Base-by-base conservation (phyloP, 2,329 filamentous ascomycete genomes). In the Exophiala dermatitidis region DNA sequence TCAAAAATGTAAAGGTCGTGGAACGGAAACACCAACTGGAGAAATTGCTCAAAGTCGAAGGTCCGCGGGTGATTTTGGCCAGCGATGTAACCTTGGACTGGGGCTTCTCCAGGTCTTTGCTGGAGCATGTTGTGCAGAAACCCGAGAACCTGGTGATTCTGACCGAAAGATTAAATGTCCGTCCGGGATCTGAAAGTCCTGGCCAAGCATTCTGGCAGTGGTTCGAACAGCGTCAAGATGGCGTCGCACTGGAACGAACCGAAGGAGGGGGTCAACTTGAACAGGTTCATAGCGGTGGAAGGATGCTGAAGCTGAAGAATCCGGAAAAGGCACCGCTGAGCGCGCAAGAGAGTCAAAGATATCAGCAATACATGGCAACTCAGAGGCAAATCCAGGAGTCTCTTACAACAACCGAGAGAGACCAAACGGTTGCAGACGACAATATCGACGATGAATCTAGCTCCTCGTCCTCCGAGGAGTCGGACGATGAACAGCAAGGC, bases 331-430 rank as follows among this genome's bases (percentile, higher is more conserved):
- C 83, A 46, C 77, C 84, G 1, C 72, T 95, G 1, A 83, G 87
- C 65, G 83, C 85, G 1, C 83, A 85, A 38, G 91, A 97, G 63
- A 77, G 93, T 8, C 72, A 79, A 9, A 73, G 90, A 1, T 97
- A 98, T 66, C 90, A 97, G 64, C 90, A 96, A 66, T 96, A 90
- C 77, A 78, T 95, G 6, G 89, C 90, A 0, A 90, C 88, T 3
- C 88, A 95, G 68, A 80, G 88, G 31, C 90, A 95, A 65, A 76
- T 95, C 5, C 87, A 95, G 64, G 87, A 87, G 42, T 90, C 88
- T 0, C 75, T 89, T 19, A 86, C 90, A 63, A 77, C 79, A 4
- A 81, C 84, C 51, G 84, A 83, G 12, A 31, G 51, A 48, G 58
- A 61, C 30, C 43, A 52, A 32, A 51, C 54, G 32, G 58, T 41